A percentile compares a stretch with the other conserved stretches of the same genome.
phyloP scores from a whole-genome alignment of 768 basidiomycete species.

The Suillus weaverae region DNA sequence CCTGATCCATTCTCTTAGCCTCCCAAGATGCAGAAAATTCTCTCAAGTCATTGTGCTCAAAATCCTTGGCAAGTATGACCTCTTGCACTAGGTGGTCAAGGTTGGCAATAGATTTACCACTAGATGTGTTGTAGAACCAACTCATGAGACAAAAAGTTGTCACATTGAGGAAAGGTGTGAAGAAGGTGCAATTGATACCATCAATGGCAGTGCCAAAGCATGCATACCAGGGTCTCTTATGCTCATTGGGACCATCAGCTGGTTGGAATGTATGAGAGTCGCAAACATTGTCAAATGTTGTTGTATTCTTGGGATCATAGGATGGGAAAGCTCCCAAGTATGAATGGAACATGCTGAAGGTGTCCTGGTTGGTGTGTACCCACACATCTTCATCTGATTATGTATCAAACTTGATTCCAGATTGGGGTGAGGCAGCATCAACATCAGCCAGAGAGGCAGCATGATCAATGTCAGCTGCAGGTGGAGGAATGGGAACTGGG shows the following conservation, averaged over 20 bases:
- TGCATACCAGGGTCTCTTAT: conserved; percentile 7
- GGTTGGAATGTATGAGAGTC: background rate
- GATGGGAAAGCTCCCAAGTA: background rate
- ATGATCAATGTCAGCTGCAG: background rate
- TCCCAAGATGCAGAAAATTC: conserved; percentile 15
- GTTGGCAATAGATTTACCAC: conserved; percentile 25
- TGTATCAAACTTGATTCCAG: background rate
- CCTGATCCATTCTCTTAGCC: conserved; percentile 1
- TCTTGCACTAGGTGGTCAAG: conserved; percentile 21
- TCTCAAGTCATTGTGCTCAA: conserved; percentile 16
- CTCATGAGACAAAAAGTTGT: background rate
- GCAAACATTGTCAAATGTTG: background rate
- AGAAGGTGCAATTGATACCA: background rate
- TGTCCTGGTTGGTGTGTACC: conserved; percentile 18
- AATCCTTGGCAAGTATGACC: conserved; percentile 10
- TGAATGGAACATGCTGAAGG: conserved; percentile 6
- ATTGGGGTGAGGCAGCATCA: conserved; percentile 11
- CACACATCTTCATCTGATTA: conserved; percentile 18
- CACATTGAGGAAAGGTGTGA: conserved; percentile 19
- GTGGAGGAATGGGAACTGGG: conserved; percentile 8
- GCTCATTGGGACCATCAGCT: conserved; percentile 15
- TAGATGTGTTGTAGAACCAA: conserved; percentile 30
- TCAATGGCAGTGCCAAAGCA: background rate
- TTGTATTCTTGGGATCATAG: background rate
- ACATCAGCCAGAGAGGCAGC: background rate